These are phyloP conservation scores for Sphagnum contortum DNA, from an alignment of 225 moss, liverwort and hornwort species.

Conservation along the genomic window DNA sequence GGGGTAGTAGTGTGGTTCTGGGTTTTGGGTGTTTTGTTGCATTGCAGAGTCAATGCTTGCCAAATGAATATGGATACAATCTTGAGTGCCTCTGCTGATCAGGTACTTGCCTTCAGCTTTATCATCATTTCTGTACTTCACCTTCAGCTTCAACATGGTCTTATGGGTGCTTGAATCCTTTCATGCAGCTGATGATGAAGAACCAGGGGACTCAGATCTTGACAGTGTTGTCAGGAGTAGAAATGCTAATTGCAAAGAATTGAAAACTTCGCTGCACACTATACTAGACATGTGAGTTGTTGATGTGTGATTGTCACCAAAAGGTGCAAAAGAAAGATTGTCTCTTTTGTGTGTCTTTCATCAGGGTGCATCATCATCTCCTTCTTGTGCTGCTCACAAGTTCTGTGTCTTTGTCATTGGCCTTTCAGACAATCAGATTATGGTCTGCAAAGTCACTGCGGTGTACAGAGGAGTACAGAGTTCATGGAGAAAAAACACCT, in stretches of 20 bases:
- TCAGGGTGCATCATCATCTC: not conserved
- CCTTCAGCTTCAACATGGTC: too few species aligned
- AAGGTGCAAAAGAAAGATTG: too few species aligned
- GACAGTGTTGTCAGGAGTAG: too few species aligned
- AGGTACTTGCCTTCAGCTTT: conserved; percentile 16
- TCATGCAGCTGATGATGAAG: too few species aligned
- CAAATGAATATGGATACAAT: conserved; percentile 64
- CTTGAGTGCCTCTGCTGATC: conserved; percentile 72
- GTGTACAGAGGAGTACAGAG: conserved; percentile 67
- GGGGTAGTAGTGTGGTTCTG: not conserved
- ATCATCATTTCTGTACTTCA: too few species aligned
- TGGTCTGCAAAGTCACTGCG: conserved; percentile 59
- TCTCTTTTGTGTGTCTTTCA: not conserved
- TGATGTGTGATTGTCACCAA: too few species aligned
- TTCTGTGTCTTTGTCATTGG: not conserved
- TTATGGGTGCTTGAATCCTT: too few species aligned
- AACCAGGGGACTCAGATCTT: too few species aligned
- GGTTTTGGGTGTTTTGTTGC: conserved; percentile 6
- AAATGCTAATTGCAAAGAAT: too few species aligned
- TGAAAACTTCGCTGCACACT: too few species aligned
- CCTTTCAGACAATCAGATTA: conserved; percentile 39
- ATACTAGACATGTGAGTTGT: too few species aligned
- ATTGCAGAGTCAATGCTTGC: conserved; percentile 65
- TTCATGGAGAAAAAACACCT: conserved; percentile 38
- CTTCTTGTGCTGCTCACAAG: not conserved